Evolutionary conservation across 345 rosid species (phyloP), one percentile per base, ranked within the genome.

Genomic region (Kernera saxatilis): DNA sequence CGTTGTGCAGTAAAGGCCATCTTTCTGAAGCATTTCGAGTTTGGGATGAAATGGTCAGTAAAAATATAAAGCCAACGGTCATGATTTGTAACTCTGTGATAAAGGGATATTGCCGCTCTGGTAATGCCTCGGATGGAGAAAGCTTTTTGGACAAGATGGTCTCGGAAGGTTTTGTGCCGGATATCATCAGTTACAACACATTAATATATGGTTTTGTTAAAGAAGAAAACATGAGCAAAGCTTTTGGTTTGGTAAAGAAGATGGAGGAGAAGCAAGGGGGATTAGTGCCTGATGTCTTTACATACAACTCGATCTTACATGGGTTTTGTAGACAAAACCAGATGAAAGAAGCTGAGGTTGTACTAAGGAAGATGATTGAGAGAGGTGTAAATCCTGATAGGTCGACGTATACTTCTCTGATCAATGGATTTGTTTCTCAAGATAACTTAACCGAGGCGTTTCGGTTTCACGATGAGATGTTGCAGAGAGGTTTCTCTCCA

Each of bases 381-480:
- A 86, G 74, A 77, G 89, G 87, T 64, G 65, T 86, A 22, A 37
- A 74, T 70, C 94, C 94, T 21, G 92, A 86, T 77, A 86, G 74
- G 69, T 72, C 84, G 46, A 86, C 92, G 3, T 92, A 86, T 70
- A 76, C 80, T n/a, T 77, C 86, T 53, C 74, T 92, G 80, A 92
- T 88, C 68, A 89, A 89, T 83, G 96, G 98, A 37, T 82, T 83
- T 74, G 96, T 86, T 55, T 73, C 78, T 45, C 88, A 74, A 53
- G 92, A 88, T 73, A 88, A 86, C 81, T 78, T 89, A 73, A 85
- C 81, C 30, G 94, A 82, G 63, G 96, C 96, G 41, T 92, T 92
- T 83, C 79, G 85, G 41, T 85, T 83, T 67, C 98, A 92, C 70
- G 87, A 88, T 69, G 92, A 92, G 81, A 92, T 92, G 95, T 70